These are phyloP conservation scores for Phascolomyces articulosus DNA, from an alignment of 371 early-diverging fungal genomes.

Conservation along the genomic window DNA sequence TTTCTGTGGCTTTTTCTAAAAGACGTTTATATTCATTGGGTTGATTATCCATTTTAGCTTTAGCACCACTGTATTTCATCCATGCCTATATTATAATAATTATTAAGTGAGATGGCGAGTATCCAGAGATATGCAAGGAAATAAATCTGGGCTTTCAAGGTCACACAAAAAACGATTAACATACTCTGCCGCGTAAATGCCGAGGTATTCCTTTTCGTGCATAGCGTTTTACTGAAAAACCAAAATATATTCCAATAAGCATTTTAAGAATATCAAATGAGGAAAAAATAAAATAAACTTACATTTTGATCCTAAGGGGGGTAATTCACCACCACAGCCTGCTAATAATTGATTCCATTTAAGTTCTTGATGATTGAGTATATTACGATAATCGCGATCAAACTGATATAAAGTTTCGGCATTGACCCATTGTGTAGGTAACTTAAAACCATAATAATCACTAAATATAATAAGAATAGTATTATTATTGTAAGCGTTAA, in stretches of 20 bases:
- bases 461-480: conserved; percentile 18
- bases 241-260: no score
- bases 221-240: conserved; percentile 76
- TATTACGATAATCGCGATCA: conserved; percentile 60
- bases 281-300: conserved; percentile 14
- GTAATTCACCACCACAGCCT: conserved; percentile 59
- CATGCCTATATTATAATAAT: conserved; percentile 56
- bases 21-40: conserved; percentile 64
- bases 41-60: conserved; percentile 61
- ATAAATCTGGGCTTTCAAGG: no score
- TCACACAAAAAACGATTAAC: neutral
- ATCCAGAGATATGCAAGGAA: no score
- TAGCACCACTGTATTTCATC: conserved; percentile 86
- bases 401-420: conserved; percentile 58
- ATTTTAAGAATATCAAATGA: neutral
- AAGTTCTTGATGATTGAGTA: conserved; percentile 53
- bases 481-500: conserved; percentile 4
- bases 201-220: conserved; percentile 86
- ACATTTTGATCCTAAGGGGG: conserved; percentile 63
- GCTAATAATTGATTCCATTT: conserved; percentile 67
- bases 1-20: conserved; percentile 51
- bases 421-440: conserved; percentile 64
- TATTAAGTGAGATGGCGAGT: no score
- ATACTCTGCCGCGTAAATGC: conserved; percentile 72
- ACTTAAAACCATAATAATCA: conserved; percentile 72